Conservation (phyloP, 495 filamentous ascomycete genomes). For the Talaromyces wortmannii region DNA sequence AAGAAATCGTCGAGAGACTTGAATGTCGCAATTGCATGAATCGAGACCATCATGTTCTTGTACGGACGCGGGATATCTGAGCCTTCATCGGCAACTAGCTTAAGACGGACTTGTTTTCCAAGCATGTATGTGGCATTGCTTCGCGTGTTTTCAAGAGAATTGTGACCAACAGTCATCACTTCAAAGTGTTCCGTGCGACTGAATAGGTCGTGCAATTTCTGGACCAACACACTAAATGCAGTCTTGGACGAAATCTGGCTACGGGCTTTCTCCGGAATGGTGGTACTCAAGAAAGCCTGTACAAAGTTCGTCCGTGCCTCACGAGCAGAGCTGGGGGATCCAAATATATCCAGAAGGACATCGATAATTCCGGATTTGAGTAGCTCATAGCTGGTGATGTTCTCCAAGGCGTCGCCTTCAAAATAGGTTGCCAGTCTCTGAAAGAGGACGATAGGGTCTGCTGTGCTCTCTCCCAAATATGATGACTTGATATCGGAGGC, state of each 20-base stretch:
- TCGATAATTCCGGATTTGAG: slow-evolving; percentile 84
- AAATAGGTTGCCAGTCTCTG: slow-evolving; percentile 77
- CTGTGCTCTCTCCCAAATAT: slow-evolving; percentile 49
- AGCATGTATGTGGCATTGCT: slow-evolving; percentile 94
- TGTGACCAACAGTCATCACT: slow-evolving; percentile 90
- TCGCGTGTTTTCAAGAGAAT: slow-evolving; percentile 83
- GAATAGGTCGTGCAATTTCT: slow-evolving; percentile 91
- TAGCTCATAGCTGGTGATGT: slow-evolving; percentile 94
- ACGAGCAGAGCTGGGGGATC: slow-evolving; percentile 26
- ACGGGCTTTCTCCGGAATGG: slow-evolving; percentile 52
- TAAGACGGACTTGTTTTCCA: slow-evolving; percentile 88
- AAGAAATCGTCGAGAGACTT: slow-evolving; percentile 96
- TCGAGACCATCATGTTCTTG: slow-evolving; percentile 92
- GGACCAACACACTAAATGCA: slow-evolving; percentile 83
- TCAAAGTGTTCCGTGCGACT: slow-evolving; percentile 98
- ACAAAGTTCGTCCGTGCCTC: slow-evolving; percentile 77
- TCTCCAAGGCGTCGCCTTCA: slow-evolving; percentile 78
- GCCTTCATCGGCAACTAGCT: slow-evolving; percentile 82
- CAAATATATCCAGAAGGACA: slow-evolving; percentile 75
- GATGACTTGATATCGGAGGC: slow-evolving; percentile 63
- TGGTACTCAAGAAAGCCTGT: slow-evolving; percentile 86
- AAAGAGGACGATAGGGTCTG: slow-evolving; percentile 59
- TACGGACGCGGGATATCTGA: slow-evolving; percentile 80
- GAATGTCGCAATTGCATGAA: slow-evolving; percentile 97
- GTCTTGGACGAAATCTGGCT: slow-evolving; percentile 63